phyloP scores from a whole-genome alignment of 2,329 filamentous ascomycete species.

The Venturiaceae sp. region DNA sequence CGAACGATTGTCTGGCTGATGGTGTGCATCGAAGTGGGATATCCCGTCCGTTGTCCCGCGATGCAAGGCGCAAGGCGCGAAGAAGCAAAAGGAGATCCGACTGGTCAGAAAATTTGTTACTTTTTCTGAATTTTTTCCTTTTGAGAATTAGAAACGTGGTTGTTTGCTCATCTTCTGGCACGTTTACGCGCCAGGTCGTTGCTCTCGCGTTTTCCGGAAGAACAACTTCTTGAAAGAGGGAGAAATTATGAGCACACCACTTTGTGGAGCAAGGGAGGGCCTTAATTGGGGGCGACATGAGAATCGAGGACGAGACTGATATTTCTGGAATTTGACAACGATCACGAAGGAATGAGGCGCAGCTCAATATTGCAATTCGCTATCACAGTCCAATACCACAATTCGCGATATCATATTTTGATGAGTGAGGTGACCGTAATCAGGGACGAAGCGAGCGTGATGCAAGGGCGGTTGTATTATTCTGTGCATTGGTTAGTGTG shows the following conservation, averaged over 20 bases:
- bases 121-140: neutral
- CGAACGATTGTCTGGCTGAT: too few relatives aligned
- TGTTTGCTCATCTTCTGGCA: too few relatives aligned
- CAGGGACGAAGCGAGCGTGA: neutral
- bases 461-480: neutral
- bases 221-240: too few relatives aligned
- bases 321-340: too few relatives aligned
- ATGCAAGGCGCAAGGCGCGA: slow-evolving; percentile 1
- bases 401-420: neutral
- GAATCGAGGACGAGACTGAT: too few relatives aligned
- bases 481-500: neutral
- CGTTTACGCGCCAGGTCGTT: too few relatives aligned
- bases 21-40: neutral
- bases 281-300: too few relatives aligned
- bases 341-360: neutral
- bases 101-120: neutral
- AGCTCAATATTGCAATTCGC: neutral
- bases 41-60: neutral
- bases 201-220: too few relatives aligned
- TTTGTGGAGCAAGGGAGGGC: too few relatives aligned
- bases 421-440: neutral
- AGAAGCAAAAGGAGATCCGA: neutral
- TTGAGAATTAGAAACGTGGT: too few relatives aligned
- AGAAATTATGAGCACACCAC: too few relatives aligned
- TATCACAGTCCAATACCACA: too few relatives aligned